Base-by-base conservation (phyloP, 2,329 filamentous ascomycete species). In the Boeremia lycopersici region DNA sequence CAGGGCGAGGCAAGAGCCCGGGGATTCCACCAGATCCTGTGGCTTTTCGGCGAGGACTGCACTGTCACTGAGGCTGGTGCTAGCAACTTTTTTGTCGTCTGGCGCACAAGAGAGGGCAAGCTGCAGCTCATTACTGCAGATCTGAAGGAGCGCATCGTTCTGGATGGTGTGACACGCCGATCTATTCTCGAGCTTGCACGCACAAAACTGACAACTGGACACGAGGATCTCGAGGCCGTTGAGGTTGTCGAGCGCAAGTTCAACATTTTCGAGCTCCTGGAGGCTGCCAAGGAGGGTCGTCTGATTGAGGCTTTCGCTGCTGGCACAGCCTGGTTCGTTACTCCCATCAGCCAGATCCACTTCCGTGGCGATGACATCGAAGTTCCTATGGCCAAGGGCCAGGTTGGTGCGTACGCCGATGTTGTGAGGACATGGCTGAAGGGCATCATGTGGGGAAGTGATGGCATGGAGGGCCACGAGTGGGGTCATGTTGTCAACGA, bases 1-100 rank as follows among this genome's bases (percentile, higher is more conserved):
- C 92, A 92, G 43, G 82, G 83, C 15, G 89, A 93, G 74, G 93
- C 93, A 3, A 80, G 86, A 51, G 79, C 78, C 10, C 78, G 84
- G 35, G 93, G 93, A 0, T 97, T 86, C 76, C 85, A 93, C 70
- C 93, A 97, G 81, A 89, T 97, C 51, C 83, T 97, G n/a, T 97
- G 93, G 93, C 82, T 97, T 45, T 95, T 96, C 69, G 91, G 91
- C 1, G 76, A 84, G 35, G 82, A 93, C 64, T 85, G 84, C 47
- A 85, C 86, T 71, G 92, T 96, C 60, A 97, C 93, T 2, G 93
- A 97, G 79, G 93, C 93, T 2, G 93, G 93, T 4, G 93, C 91
- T 11, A 90, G 86, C 69, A 97, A 97, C 78, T 96, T 96, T 78
- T 96, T 97, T 70, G 81, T 96, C 7, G 80, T 96, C 11, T 92